Evolutionary conservation across 2,329 filamentous ascomycete species (phyloP).

Genomic region (Cladorrhinum sp.): DNA sequence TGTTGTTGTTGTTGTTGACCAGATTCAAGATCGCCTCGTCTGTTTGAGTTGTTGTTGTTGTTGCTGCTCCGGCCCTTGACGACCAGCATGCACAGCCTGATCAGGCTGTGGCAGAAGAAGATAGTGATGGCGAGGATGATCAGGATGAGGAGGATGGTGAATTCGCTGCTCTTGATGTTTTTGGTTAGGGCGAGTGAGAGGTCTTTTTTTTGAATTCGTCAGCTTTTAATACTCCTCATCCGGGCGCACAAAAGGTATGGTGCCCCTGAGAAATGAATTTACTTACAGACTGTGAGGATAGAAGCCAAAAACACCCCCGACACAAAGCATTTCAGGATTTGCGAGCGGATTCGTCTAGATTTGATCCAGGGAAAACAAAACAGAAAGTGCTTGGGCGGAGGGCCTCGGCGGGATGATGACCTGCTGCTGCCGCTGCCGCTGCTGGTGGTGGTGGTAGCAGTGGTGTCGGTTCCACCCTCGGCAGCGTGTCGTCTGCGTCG

Average conservation of each 20-base stretch:
- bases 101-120: conserved; percentile 76
- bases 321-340: conserved; percentile 59
- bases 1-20: conserved; percentile 15
- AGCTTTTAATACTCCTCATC: neutral
- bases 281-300: conserved; percentile 65
- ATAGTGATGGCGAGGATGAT: conserved; percentile 70
- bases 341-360: conserved; percentile 51
- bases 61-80: conserved; percentile 43
- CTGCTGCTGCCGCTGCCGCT: conserved; percentile 11
- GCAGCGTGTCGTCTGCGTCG: conserved; percentile 12
- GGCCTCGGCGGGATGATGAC: conserved; percentile 23
- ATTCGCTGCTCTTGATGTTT: conserved; percentile 62
- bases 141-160: conserved; percentile 77
- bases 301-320: conserved; percentile 61
- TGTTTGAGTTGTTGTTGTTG: neutral
- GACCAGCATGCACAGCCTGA: conserved; percentile 68
- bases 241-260: neutral
- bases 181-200: conserved; percentile 67
- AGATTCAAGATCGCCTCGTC: conserved; percentile 33
- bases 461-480: conserved; percentile 10
- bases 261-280: neutral
- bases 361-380: conserved; percentile 56
- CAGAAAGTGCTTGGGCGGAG: conserved; percentile 44
- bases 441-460: conserved; percentile 1
- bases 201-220: conserved; percentile 50